Conservation (phyloP, 2,329 filamentous ascomycete genomes). For the Bipolaris bicolor region DNA sequence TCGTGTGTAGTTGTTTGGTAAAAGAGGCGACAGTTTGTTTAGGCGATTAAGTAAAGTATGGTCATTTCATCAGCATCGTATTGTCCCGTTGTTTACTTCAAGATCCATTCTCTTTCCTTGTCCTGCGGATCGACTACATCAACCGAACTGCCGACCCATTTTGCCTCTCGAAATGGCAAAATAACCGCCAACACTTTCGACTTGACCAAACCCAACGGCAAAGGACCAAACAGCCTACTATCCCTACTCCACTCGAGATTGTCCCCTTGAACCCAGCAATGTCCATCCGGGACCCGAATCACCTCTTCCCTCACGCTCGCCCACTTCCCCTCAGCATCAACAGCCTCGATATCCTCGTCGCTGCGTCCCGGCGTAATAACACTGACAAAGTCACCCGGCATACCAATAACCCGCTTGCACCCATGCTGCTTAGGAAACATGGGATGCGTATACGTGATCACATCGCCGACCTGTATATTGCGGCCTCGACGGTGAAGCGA, state of each 20-base stretch:
- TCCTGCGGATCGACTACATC: conserved; percentile 22
- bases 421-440: conserved; percentile 62
- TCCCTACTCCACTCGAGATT: conserved; percentile 85
- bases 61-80: neutral
- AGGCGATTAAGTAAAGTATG: neutral
- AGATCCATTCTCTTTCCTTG: conserved; percentile 20
- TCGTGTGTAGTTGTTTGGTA: neutral
- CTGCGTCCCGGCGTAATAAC: conserved; percentile 63
- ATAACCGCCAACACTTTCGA: conserved; percentile 72
- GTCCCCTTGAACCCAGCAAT: conserved; percentile 91
- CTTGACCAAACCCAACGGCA: conserved; percentile 82
- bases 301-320: conserved; percentile 53
- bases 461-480: conserved; percentile 75
- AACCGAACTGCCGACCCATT: conserved; percentile 30
- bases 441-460: conserved; percentile 81
- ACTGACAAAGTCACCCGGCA: conserved; percentile 72
- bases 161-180: conserved; percentile 30
- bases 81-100: neutral
- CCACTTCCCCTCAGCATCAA: conserved; percentile 34
- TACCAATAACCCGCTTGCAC: conserved; percentile 74
- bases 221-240: conserved; percentile 82
- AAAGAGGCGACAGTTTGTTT: neutral
- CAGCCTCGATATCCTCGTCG: conserved; percentile 32
- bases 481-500: conserved; percentile 60
- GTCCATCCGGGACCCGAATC: conserved; percentile 84